Base-by-base conservation (phyloP, 2,329 filamentous ascomycete genomes). In the Pestalotiopsis sp. region DNA sequence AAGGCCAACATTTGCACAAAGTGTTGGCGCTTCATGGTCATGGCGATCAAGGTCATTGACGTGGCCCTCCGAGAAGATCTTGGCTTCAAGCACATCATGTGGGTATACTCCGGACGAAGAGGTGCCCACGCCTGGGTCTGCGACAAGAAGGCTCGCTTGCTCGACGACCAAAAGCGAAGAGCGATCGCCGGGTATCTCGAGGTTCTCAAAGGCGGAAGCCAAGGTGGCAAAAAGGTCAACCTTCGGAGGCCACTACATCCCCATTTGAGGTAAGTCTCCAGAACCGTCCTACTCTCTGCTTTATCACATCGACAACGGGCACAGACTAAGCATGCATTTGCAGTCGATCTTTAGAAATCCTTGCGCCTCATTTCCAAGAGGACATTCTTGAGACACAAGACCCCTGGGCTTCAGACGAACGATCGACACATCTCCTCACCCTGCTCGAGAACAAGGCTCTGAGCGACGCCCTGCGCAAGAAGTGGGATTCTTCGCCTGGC, bases 61-160 rank as follows among this genome's bases (percentile, higher is more conserved):
- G 86, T 89, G 13, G 94, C 95, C 0, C 81, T 99, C 74, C 88
- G 94, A 65, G 94, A 98, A 23, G 96, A 99, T 80, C 98, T 99
- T 82, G 96, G 95, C 60, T 99, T 98, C 81, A 91, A 93, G 77
- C 95, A 99, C 81, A 95, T 99, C 76, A 87, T 99, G 80, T 99
- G 96, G 96, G 95, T 99, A 6, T 99, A 99, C 81, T 99, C 96
- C 0, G 96, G 96, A 74, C 92, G 96, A 80, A 90, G 96, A 87
- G 96, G 96, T 83, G 95, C 93, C 38, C 96, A 99, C 90, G 96
- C 96, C 5, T 99, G 96, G 96, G 93, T 99, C 12, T 98, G 95
- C 78, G 96, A 99, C 79, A 93, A 92, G 77, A 91, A 91, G 68
- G 96, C 95, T 0, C 89, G 96, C 68, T 86, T 86, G 41, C 88